Conservation (phyloP, 352 stramenopile genomes). For the Phytopythium litorale region DNA sequence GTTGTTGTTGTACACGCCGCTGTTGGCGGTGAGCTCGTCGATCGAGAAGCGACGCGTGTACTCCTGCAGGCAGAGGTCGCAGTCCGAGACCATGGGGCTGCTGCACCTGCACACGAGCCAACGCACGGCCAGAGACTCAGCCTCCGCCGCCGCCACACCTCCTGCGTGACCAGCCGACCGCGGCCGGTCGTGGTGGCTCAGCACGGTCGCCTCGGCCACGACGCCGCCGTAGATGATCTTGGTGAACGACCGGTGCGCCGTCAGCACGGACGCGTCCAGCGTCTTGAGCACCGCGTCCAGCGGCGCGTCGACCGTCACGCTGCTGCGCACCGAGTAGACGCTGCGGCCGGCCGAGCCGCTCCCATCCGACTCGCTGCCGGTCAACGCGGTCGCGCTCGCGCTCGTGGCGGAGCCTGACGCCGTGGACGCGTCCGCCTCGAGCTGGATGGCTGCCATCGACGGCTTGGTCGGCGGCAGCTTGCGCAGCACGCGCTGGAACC, state of each 20-base stretch:
- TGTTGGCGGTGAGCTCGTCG: constrained; percentile 36
- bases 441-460: neutral
- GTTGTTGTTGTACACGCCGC: constrained; percentile 30
- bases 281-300: constrained; percentile 53
- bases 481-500: constrained; percentile 5
- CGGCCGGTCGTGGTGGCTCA: constrained; percentile 42
- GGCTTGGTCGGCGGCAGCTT: constrained; percentile 1
- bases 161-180: neutral
- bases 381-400: neutral
- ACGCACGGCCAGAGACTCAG: constrained; percentile 56
- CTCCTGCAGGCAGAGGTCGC: constrained; percentile 69
- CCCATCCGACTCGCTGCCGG: neutral
- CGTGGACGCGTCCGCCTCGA: neutral
- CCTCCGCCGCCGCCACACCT: constrained; percentile 11
- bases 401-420: neutral
- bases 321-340: constrained; percentile 54
- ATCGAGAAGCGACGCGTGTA: constrained; percentile 60
- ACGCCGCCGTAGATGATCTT: constrained; percentile 74
- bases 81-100: constrained; percentile 62
- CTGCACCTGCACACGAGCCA: constrained; percentile 67
- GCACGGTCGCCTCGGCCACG: constrained; percentile 65
- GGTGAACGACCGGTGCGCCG: constrained; percentile 62
- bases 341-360: neutral
- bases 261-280: constrained; percentile 51
- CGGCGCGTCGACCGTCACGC: constrained; percentile 45